Evolutionary conservation across 805 yeast species (phyloP), one percentile per base, ranked within the genome.

Genomic region (Myxozyma melibiosi): DNA sequence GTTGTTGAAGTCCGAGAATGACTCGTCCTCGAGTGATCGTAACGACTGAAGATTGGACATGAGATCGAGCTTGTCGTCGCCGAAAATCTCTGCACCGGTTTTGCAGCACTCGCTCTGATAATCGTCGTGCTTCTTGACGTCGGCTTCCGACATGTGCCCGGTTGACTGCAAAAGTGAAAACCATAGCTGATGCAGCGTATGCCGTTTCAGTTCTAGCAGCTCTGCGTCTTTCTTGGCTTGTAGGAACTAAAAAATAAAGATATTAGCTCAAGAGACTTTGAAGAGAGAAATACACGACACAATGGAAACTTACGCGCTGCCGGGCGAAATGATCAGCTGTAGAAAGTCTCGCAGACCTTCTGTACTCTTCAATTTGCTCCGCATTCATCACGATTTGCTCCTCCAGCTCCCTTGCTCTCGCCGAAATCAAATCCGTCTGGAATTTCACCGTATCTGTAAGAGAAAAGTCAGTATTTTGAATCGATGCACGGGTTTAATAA

Each of bases 361-460:
- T 45, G 16, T 49, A 38, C 40, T 50, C 45, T 25, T 53, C 60
- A 30, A 51, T 37, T 27, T 34, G 28, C 20, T 33, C 52, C 37
- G 16, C 30, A 31, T 51, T 68, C 3, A 61, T 64, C 5, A 54
- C 61, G 3, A 81, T 72, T 54, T 78, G 75, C 13, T 72, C 70
- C 45, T 73, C 75, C 22, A 80, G 60, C 52, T 76, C 79, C 0
- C 52, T 35, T 4, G 73, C 68, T 62, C 84, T 70, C 1, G 53
- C 49, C n/a, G 67, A 62, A 1, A 84, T 78, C 7, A 85, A 66
- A 6, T 64, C 63, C 2, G 75, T 73, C 59, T 85, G 87, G 0
- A 84, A 80, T 6, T 72, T 71, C 55, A 83, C 84, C 1, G 88
- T 85, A 45, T 79, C 79, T 50, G 53, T 1, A 24, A 8, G 3